Base-by-base conservation (phyloP, 768 basidiomycete species). In the Termitomyces sp. region DNA sequence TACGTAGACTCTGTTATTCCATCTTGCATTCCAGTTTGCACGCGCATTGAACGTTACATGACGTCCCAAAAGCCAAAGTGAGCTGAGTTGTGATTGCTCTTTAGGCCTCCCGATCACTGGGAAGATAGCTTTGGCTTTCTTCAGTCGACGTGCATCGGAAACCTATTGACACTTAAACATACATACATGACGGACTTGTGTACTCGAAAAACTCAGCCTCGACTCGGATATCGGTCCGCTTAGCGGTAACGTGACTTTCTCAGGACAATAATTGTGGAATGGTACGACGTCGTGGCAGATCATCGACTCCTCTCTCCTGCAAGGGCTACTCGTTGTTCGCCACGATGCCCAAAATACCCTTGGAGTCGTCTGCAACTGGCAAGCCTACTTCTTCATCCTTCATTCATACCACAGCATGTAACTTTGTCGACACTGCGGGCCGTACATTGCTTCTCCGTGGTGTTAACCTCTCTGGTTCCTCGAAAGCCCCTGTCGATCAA, bases 381-480 rank as follows among this genome's bases (percentile, higher is more conserved):
- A 60, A 70, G 1, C 72, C 77, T 4, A 74, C 76, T 0, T 62
- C 76, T 0, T 61, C 77, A 1, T 71, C 78, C 55, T 88, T 75
- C 66, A 72, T 88, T 49, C 87, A 87, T 71, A 91, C 90, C 28
- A 68, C 80, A 15, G 72, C 80, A 51, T 81, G 79, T 60, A 78
- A 81, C 51, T 93, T 93, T 63, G 81, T 91, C 64, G 90, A 93
- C 70, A 77, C 77, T 52, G 68, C 74, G 51, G 88, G 91, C 21
- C 83, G 93, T 45, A 87, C 87, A 0, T 70, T 96, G 19, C 74
- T 98, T 15, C 76, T 99, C 0, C 84, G 96, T 51, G 97, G 97
- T n/a, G 90, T 98, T 43, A 99, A 99, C 68, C 81, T 98, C 45
- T 88, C 91, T 12, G 92, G 92, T 8, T 85, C 92, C 1, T 82